phyloP scores from a whole-genome alignment of 2,329 filamentous ascomycete genomes.

The Alternaria tenuissima region DNA sequence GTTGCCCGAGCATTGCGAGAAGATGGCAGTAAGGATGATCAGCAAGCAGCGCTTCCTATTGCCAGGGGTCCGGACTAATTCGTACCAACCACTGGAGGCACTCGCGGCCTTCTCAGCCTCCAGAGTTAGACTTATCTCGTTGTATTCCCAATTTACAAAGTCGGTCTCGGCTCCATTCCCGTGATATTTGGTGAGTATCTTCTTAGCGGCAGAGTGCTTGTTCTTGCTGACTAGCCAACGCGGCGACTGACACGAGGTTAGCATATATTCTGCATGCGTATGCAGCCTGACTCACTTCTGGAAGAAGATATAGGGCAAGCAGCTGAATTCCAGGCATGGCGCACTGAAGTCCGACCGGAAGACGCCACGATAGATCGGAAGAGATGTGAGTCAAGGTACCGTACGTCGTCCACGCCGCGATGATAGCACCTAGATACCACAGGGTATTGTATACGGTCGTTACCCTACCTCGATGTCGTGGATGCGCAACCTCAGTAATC shows the following conservation, averaged over 20 bases:
- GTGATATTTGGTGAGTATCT: slow-evolving; percentile 23
- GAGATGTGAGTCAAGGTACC: slow-evolving; percentile 13
- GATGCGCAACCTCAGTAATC: slow-evolving; percentile 66
- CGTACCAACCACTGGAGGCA: slow-evolving; percentile 18
- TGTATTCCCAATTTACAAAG: slow-evolving; percentile 27
- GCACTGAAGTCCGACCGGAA: slow-evolving; percentile 60
- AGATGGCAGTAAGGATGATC: slow-evolving; percentile 22
- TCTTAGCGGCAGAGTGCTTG: slow-evolving; percentile 14
- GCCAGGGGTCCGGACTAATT: slow-evolving; percentile 22
- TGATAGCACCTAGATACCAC: slow-evolving; percentile 39
- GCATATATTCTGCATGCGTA: slow-evolving; percentile 65
- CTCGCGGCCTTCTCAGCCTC: slow-evolving; percentile 19
- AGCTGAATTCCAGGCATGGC: not conserved
- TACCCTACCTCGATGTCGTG: slow-evolving; percentile 65
- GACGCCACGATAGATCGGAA: not conserved
- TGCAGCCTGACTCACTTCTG: not conserved
- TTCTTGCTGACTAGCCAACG: slow-evolving; percentile 21
- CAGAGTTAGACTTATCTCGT: slow-evolving; percentile 17
- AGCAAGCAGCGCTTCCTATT: slow-evolving; percentile 28
- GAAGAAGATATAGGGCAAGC: not conserved
- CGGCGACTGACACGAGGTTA: slow-evolving; percentile 66
- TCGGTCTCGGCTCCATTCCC: slow-evolving; percentile 21
- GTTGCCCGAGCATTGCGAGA: slow-evolving; percentile 27
- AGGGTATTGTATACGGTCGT: slow-evolving; percentile 62
- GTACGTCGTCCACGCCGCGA: slow-evolving; percentile 31